phyloP scores from a whole-genome alignment of 2,329 filamentous ascomycete species.

The Pseudocercospora cruenta region DNA sequence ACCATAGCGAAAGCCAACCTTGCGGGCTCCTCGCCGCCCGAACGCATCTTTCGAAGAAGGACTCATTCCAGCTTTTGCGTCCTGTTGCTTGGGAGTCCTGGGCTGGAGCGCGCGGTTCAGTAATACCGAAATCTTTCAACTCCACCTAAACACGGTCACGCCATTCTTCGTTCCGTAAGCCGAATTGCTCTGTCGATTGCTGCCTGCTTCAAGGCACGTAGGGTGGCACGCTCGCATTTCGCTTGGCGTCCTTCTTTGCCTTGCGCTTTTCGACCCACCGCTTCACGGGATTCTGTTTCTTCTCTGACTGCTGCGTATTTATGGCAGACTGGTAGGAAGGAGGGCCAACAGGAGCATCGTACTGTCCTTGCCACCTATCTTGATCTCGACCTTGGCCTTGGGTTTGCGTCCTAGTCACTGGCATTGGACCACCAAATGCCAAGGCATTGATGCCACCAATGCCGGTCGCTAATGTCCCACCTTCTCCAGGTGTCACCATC shows the following conservation, averaged over 20 bases:
- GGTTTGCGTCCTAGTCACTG: background rate
- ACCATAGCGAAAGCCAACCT: background rate
- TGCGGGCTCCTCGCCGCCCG: background rate
- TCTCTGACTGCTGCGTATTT: conserved; percentile 6
- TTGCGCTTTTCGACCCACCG: conserved; percentile 27
- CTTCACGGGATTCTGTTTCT: conserved; percentile 20
- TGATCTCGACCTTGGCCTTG: background rate
- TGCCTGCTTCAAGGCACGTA: conserved; percentile 8
- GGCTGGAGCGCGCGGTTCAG: background rate
- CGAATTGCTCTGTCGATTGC: background rate
- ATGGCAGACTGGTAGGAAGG: conserved; percentile 23
- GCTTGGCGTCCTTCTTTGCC: conserved; percentile 23
- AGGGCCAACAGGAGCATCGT: conserved; percentile 26
- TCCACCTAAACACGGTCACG: background rate
- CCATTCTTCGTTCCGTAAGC: background rate
- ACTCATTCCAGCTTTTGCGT: background rate
- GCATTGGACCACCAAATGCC: conserved; percentile 21
- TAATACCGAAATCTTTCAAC: background rate
- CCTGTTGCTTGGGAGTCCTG: background rate
- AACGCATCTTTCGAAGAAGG: background rate
- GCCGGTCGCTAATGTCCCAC: conserved; percentile 24
- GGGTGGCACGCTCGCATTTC: conserved; percentile 17
- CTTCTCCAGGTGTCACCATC: conserved; percentile 28
- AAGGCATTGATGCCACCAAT: conserved; percentile 20
- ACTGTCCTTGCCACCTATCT: conserved; percentile 26